Conservation (phyloP, 2,329 filamentous ascomycete genomes). For the Xylaria sp. region DNA sequence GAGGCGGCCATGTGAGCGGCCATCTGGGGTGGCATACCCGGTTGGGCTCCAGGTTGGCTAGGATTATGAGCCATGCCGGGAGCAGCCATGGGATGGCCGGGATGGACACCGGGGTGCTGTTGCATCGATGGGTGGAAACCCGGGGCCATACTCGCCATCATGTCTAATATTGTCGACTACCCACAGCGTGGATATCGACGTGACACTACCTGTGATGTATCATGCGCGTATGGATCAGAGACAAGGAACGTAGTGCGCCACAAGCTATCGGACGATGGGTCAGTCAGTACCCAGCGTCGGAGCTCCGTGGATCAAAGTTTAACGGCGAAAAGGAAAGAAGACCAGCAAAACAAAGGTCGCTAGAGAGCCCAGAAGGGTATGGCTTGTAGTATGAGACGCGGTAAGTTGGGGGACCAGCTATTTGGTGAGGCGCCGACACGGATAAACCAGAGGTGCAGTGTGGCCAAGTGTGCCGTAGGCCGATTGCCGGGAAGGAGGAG, state of each 20-base stretch:
- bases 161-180: constrained; percentile 63
- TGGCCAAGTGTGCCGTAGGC: constrained; percentile 16
- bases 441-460: constrained; percentile 3
- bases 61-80: constrained; percentile 74
- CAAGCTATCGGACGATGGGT: constrained; percentile 30
- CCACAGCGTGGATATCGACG: constrained; percentile 71
- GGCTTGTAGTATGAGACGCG: background rate
- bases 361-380: background rate
- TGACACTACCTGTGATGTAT: constrained; percentile 57
- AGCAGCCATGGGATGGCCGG: constrained; percentile 70
- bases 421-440: constrained; percentile 13
- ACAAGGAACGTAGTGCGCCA: constrained; percentile 35
- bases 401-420: constrained; percentile 5
- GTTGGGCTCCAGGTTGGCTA: constrained; percentile 75
- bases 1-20: constrained; percentile 76
- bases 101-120: constrained; percentile 74
- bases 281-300: constrained; percentile 15
- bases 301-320: constrained; percentile 4
- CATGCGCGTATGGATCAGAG: constrained; percentile 54
- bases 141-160: constrained; percentile 77
- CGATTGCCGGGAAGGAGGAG: background rate
- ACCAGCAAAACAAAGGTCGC: constrained; percentile 11
- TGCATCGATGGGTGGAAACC: constrained; percentile 78
- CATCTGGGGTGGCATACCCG: constrained; percentile 74
- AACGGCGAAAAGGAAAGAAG: background rate